Conservation (phyloP, 768 basidiomycete genomes). For the Mycena galericulata region DNA sequence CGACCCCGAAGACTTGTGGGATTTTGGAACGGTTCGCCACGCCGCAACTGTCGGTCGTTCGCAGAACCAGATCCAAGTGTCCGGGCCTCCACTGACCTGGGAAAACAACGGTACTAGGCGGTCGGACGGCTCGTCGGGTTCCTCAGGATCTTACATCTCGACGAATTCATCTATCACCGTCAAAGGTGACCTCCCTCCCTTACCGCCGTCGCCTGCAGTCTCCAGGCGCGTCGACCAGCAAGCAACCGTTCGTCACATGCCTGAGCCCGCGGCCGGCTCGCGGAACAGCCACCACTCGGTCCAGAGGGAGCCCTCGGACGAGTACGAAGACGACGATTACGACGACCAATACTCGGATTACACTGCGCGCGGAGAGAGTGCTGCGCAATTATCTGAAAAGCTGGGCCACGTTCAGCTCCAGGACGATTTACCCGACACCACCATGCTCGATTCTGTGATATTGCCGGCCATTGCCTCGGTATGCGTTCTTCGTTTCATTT, state of each 20-base stretch:
- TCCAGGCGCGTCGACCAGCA: conserved; percentile 64
- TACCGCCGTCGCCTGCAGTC: conserved; percentile 58
- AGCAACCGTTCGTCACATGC: conserved; percentile 76
- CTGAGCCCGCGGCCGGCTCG: conserved; percentile 33
- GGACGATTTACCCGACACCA: conserved; percentile 79
- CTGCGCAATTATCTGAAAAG: conserved; percentile 57
- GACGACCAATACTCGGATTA: conserved; percentile 69
- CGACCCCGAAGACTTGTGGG: conserved; percentile 91
- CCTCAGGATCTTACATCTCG: conserved; percentile 48
- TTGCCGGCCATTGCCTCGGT: conserved; percentile 97
- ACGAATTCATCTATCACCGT: conserved; percentile 59
- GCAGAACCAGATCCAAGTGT: conserved; percentile 64
- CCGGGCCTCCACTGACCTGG: conserved; percentile 83
- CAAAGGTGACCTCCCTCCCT: conserved; percentile 73
- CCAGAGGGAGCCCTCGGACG: conserved; percentile 67
- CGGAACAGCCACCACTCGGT: conserved; percentile 47
- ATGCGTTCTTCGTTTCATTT: conserved; percentile 43
- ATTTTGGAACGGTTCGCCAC: conserved; percentile 95
- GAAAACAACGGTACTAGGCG: conserved; percentile 74
- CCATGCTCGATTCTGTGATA: conserved; percentile 97
- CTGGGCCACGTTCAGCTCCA: conserved; percentile 60
- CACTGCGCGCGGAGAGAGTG: conserved; percentile 53
- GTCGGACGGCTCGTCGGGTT: conserved; percentile 54
- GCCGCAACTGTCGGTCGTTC: conserved; percentile 79
- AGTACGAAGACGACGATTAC: conserved; percentile 73